Percentiles rank a stretch among this genome's conserved stretches.
phyloP scores from a whole-genome alignment of 257 asterid genomes.

The Capsicum pubescens region DNA sequence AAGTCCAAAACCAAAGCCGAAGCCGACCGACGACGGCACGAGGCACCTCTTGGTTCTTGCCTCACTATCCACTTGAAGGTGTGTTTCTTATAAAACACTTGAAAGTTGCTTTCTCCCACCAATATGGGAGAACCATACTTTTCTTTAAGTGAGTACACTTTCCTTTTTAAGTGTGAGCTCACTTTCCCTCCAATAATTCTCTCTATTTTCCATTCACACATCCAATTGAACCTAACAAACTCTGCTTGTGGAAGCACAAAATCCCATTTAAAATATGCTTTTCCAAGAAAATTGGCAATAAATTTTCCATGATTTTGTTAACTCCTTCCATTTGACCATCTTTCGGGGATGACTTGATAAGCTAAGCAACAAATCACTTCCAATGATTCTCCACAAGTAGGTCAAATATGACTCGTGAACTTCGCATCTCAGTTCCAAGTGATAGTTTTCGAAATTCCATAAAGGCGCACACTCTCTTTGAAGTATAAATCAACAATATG shows the following conservation, averaged over 20 bases:
- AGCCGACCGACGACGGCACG: too few species aligned
- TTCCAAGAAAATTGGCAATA: not conserved
- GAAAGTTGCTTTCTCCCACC: too few species aligned
- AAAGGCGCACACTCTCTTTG: not conserved
- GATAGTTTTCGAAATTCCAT: not conserved
- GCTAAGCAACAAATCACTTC: not conserved
- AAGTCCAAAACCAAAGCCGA: too few species aligned
- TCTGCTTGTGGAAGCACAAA: not conserved
- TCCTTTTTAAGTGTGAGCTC: too few species aligned
- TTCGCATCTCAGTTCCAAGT: not conserved
- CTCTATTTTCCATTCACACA: too few species aligned
- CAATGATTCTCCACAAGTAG: not conserved
- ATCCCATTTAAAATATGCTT: not conserved
- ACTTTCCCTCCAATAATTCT: too few species aligned
- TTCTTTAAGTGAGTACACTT: too few species aligned
- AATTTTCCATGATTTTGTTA: not conserved
- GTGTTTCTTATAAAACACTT: too few species aligned
- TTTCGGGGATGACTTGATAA: not conserved
- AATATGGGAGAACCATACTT: too few species aligned
- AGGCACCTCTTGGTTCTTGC: too few species aligned
- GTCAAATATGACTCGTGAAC: not conserved
- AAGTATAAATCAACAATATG: slow-evolving; percentile 10
- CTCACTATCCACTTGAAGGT: too few species aligned
- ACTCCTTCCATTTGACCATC: not conserved
- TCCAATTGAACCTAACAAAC: not conserved